Percentiles rank a stretch among this genome's conserved stretches.
Conservation (phyloP, 2,329 filamentous ascomycete genomes). For the Arthroderma uncinatum region DNA sequence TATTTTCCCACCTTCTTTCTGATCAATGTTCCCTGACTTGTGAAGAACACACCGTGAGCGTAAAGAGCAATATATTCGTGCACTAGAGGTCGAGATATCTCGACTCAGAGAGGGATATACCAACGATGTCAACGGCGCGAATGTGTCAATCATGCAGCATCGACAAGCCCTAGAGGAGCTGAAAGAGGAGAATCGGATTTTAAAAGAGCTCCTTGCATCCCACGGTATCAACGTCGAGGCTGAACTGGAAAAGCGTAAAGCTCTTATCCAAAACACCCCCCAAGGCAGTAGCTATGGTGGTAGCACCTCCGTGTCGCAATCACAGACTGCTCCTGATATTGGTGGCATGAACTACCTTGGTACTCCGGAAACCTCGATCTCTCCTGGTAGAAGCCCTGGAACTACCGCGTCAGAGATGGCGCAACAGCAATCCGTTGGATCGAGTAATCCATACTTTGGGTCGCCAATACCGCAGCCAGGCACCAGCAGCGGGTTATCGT, state of each 20-base stretch:
- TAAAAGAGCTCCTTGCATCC: constrained; percentile 51
- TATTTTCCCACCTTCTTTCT: neutral
- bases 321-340: constrained; percentile 11
- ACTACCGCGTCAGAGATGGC: neutral
- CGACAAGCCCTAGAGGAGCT: constrained; percentile 64
- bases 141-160: constrained; percentile 45
- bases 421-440: neutral
- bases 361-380: constrained; percentile 12
- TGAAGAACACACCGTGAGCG: constrained; percentile 88
- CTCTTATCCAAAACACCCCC: constrained; percentile 13
- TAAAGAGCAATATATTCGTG: constrained; percentile 92
- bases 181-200: constrained; percentile 65
- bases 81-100: constrained; percentile 81
- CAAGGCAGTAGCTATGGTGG: constrained; percentile 34
- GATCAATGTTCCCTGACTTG: neutral
- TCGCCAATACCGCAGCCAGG: neutral
- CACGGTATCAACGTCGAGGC: constrained; percentile 50
- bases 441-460: neutral
- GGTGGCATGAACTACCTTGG: constrained; percentile 8
- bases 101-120: constrained; percentile 64
- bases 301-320: constrained; percentile 28
- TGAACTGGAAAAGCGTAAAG: constrained; percentile 31
- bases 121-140: constrained; percentile 50
- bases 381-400: constrained; percentile 10
- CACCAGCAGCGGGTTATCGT: neutral